Base-by-base conservation (phyloP, 2,329 filamentous ascomycete species). In the Laburnicola sp. region DNA sequence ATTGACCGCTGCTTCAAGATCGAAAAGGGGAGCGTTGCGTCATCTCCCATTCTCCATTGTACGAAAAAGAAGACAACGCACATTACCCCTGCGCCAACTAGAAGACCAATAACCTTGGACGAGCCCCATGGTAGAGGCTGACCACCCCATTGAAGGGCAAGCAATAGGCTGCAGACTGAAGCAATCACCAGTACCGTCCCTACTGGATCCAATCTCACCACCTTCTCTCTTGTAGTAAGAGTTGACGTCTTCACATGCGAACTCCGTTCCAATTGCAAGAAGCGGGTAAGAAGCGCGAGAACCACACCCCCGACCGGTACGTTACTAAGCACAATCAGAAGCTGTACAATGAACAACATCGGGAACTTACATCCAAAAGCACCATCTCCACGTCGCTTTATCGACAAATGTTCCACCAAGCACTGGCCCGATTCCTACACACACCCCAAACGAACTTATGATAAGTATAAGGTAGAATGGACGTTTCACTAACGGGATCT, bases 291-390 rank as follows among this genome's bases (percentile, higher is more conserved):
- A 3, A 38, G 9, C 8, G 43, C 2, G 8, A 43, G 23, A 3
- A 69, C 64, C 5, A 72, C 28, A 10, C 63, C 74, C 22, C 75
- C 74, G 34, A 75, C 62, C 0, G 74, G 74, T 1, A 77, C 58
- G 50, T 75, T 54, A 22, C 40, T 75, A 50, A 7, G 3, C 8
- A 22, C 3, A 3, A 16, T 44, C n/a, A 44, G 41, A 23, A 27
- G 5, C 11, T 40, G 28, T 73, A 62, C 46, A 66, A 69, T 67
- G 3, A 56, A 60, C 10, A 64, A 34, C n/a, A 54, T 69, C 71
- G 41, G 72, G 63, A 1, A 64, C 68, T 8, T 39, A 54, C 51
- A 53, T 48, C 43, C 39, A 54, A 28, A 52, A 56, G 40, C 57
- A 60, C 54, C 55, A 60, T 32, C 54, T 40, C 54, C 57, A 58